Evolutionary conservation across 2,329 filamentous ascomycete species (phyloP), one percentile per base, ranked within the genome.

Genomic region (Parascedosporium putredinis): DNA sequence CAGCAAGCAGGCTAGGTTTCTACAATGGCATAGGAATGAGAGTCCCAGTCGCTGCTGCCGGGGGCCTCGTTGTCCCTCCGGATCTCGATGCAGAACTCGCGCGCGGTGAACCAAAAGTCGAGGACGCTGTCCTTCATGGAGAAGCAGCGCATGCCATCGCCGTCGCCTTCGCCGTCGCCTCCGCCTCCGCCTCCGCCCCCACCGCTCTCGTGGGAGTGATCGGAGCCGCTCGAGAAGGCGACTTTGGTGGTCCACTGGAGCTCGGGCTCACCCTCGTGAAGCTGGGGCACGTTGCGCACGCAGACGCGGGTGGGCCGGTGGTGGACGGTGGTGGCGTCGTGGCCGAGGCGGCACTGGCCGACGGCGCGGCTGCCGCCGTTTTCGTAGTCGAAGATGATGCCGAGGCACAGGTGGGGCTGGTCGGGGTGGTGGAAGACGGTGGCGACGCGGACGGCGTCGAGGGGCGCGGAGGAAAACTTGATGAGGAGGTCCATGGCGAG

Each of bases 351-450:
- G n/a, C 38, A 42, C 38, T 42, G 38, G 20, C 38, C 38, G 16
- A 42, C 38, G 38, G 47, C 20, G 33, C 50, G 46, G 12, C n/a
- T 33, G 46, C 29, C 20, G 27, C 18, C 45, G 29, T 18, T 31
- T 52, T 53, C 47, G 34, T 50, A 16, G 25, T 47, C 45, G 18
- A 24, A 29, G 23, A 34, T 40, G 23, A 25, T 36, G 14, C 31
- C 38, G 38, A 42, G 16, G 38, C 38, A 42, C 16, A 20, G 10
- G 38, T 42, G 16, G 20, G 16, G 38, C 18, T 23, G 38, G 38
- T 10, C n/a, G 38, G 16, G 16, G 6, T 7, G 38, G 38, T 42
- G 20, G 38, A 42, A 42, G 38, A 42, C 38, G 38, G 6, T 20
- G 6, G 18, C 38, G 38, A 20, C 20, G 16, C 12, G 12, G 20